Evolutionary conservation across 2,329 filamentous ascomycete species (phyloP), one percentile per base, ranked within the genome.

Genomic region (Cryoendolithus antarcticus): DNA sequence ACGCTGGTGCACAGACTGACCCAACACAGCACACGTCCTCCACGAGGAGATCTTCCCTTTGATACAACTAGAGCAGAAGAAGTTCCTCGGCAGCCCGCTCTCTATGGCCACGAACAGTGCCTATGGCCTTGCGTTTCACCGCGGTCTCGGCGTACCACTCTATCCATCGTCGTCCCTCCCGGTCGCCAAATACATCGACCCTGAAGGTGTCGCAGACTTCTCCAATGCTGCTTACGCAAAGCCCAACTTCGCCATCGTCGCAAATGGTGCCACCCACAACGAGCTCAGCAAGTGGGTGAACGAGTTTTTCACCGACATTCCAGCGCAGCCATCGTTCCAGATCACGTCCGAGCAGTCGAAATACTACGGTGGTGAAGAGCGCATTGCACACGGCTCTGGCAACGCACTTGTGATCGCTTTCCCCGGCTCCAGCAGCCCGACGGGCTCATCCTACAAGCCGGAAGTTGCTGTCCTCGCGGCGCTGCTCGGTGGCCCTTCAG

Each of bases 331-430:
- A 63, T 66, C 70, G 54, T 63, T 72, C 50, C 54, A 66, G 31
- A 65, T 82, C 47, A 72, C 76, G 59, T 67, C 69, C 45, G 64
- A 75, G 49, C 70, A 82, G 48, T 75, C 77, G 60, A 91, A 88
- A 66, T 98, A 96, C 77, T 83, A 77, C 58, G 91, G 91, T 62
- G 93, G 91, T 59, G 86, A 98, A 72, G 85, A 93, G 70, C 85
- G 91, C 53, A 82, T 83, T 51, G 72, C 82, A 48, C 82, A 86
- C 63, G 71, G 70, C 44, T 70, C 71, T 48, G 82, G 84, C 52
- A 95, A 93, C 67, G 74, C 86, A 33, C 62, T 94, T 53, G 83
- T 94, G 51, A 77, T 98, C 58, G 91, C 78, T 47, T 96, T 98
- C 81, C 83, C 86, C 42, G 88, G 89, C 44, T 86, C 86, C 47